Evolutionary conservation across 345 rosid species (phyloP).

Genomic region (Dimocarpus longan): DNA sequence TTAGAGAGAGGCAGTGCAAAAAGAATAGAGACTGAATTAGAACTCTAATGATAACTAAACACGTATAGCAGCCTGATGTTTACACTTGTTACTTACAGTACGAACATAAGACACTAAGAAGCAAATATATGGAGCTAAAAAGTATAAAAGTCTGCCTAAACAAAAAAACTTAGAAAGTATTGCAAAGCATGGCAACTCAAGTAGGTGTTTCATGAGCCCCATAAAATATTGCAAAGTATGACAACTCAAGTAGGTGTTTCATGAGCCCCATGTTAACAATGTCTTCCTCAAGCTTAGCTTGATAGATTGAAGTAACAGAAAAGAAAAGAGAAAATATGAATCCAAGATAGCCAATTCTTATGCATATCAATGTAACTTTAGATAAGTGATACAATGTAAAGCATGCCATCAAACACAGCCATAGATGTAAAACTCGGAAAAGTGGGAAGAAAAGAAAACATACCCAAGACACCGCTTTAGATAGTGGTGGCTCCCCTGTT

Average conservation of each 20-base stretch:
- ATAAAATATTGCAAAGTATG: not conserved
- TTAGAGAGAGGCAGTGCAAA: not conserved
- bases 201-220: not conserved
- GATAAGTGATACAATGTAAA: not conserved
- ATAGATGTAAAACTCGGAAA: constrained; percentile 7
- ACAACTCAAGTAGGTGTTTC: not conserved
- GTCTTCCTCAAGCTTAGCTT: not conserved
- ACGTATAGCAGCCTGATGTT: not conserved
- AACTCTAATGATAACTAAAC: not conserved
- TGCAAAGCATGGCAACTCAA: not conserved
- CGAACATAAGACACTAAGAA: not conserved
- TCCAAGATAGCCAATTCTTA: not conserved
- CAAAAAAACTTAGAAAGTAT: not conserved
- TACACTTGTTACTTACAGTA: not conserved
- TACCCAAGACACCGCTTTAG: constrained; percentile 91
- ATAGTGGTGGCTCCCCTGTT: constrained; percentile 90
- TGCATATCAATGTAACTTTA: not conserved
- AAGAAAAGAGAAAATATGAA: not conserved
- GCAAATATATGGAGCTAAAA: not conserved
- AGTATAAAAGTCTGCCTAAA: not conserved
- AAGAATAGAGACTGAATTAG: not conserved
- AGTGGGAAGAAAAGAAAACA: constrained; percentile 9
- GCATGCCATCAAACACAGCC: not conserved
- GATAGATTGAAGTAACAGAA: not conserved
- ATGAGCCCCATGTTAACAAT: not conserved